These are phyloP conservation scores for Coprinopsis strossmayeri DNA, from an alignment of 768 basidiomycete species.

Conservation along the genomic window DNA sequence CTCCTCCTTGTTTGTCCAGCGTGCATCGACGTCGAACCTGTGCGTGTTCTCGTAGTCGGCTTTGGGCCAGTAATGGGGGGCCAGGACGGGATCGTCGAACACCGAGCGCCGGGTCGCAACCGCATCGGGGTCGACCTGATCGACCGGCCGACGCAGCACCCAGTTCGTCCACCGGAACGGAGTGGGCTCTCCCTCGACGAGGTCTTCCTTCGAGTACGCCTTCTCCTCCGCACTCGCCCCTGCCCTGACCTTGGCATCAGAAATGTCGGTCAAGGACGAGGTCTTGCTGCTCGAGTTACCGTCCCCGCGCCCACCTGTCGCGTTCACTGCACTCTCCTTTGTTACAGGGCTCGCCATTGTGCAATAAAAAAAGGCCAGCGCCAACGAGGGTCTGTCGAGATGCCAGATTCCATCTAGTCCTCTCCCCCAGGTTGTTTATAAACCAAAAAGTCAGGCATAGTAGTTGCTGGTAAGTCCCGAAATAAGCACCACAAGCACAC, in stretches of 20 bases:
- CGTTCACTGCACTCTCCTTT: too few relatives aligned
- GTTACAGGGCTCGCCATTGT: too few relatives aligned
- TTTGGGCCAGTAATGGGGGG: constrained; percentile 43
- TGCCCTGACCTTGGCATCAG: background rate
- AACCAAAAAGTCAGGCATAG: too few relatives aligned
- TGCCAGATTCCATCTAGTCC: too few relatives aligned
- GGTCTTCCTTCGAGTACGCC: constrained; percentile 16
- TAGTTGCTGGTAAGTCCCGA: too few relatives aligned
- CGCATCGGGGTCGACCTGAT: constrained; percentile 26
- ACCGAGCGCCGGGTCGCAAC: constrained; percentile 46
- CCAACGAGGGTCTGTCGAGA: too few relatives aligned
- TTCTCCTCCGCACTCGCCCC: background rate
- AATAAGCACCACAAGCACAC: too few relatives aligned
- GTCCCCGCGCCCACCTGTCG: background rate
- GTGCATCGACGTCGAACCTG: constrained; percentile 47
- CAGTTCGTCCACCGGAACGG: constrained; percentile 29
- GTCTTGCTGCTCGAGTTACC: constrained; percentile 1
- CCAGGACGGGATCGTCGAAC: constrained; percentile 43
- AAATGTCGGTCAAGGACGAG: background rate
- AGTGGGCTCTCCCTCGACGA: constrained; percentile 29
- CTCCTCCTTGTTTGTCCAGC: constrained; percentile 59
- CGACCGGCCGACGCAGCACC: constrained; percentile 22
- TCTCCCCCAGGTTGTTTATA: too few relatives aligned
- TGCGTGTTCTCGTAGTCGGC: constrained; percentile 47
- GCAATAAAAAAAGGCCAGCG: too few relatives aligned